Conservation (phyloP, 768 basidiomycete species). For the Tephrocybe sp. region DNA sequence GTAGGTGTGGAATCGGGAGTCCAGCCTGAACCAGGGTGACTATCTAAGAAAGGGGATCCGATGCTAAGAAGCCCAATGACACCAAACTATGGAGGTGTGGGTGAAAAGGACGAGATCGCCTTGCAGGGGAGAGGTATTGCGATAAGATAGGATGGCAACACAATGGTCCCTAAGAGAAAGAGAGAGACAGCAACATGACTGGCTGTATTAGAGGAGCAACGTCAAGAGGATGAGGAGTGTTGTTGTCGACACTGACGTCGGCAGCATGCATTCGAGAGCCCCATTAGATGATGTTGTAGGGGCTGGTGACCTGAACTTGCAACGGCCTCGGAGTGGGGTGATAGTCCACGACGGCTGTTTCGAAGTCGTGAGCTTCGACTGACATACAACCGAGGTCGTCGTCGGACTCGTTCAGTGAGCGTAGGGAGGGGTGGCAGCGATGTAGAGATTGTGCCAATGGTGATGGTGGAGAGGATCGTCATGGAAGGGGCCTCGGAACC, state of each 20-base stretch:
- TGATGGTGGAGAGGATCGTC: slow-evolving; percentile 40
- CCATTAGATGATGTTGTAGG: slow-evolving; percentile 10
- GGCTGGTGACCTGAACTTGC: slow-evolving; percentile 1
- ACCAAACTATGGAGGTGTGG: too few relatives aligned
- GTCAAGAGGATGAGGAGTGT: not conserved
- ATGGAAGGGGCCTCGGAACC: too few relatives aligned
- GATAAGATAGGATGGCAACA: slow-evolving; percentile 26
- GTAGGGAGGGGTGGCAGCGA: slow-evolving; percentile 20
- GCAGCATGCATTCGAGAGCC: not conserved
- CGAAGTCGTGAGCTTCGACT: slow-evolving; percentile 20
- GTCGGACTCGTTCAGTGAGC: not conserved
- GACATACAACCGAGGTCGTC: slow-evolving; percentile 6
- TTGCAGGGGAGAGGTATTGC: slow-evolving; percentile 19
- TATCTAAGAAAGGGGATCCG: too few relatives aligned
- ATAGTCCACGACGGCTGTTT: slow-evolving; percentile 12
- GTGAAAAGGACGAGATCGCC: not conserved
- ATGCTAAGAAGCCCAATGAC: too few relatives aligned
- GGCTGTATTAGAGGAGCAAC: slow-evolving; percentile 1
- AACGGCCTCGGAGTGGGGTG: slow-evolving; percentile 10
- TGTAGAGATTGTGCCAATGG: slow-evolving; percentile 32
- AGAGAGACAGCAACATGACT: slow-evolving; percentile 5
- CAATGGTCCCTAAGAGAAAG: slow-evolving; percentile 4
- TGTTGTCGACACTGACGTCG: not conserved
- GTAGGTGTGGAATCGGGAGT: too few relatives aligned
- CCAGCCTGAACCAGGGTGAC: too few relatives aligned